Percentiles rank a stretch among this genome's conserved stretches.
phyloP scores from a whole-genome alignment of 2,329 filamentous ascomycete genomes.

The Pezicula carpinea region DNA sequence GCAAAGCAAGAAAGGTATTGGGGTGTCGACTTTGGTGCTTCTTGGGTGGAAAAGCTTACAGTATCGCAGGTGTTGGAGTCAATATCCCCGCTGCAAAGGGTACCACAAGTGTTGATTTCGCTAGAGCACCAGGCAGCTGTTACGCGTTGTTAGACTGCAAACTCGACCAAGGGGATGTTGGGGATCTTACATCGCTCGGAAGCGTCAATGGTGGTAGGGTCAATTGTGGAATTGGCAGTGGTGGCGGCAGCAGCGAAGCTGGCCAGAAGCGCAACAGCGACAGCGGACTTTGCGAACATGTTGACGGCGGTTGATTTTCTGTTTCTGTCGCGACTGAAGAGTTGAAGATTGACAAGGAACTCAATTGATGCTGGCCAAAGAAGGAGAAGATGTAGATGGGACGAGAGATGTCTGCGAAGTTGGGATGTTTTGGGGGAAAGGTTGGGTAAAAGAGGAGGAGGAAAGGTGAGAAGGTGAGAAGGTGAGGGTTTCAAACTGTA shows the following conservation, averaged over 20 bases:
- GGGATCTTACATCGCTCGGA: slow-evolving; percentile 18
- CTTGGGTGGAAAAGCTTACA: slow-evolving; percentile 37
- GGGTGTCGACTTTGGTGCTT: neutral
- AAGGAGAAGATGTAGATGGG: neutral
- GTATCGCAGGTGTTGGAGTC: slow-evolving; percentile 49
- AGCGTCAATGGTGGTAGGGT: slow-evolving; percentile 13
- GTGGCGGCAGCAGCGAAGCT: slow-evolving; percentile 19
- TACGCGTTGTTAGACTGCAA: slow-evolving; percentile 11
- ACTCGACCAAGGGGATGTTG: neutral
- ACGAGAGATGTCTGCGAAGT: neutral
- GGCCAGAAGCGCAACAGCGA: slow-evolving; percentile 23
- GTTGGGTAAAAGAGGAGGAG: neutral
- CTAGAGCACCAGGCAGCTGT: slow-evolving; percentile 52
- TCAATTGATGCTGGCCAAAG: neutral
- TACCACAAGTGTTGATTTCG: slow-evolving; percentile 54
- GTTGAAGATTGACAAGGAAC: neutral
- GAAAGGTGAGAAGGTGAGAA: neutral
- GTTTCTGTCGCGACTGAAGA: neutral
- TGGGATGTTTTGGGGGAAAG: slow-evolving; percentile 2
- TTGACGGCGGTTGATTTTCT: slow-evolving; percentile 7
- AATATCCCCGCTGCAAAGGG: slow-evolving; percentile 49
- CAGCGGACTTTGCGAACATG: slow-evolving; percentile 25
- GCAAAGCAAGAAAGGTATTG: too few species aligned
- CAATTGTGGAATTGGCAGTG: slow-evolving; percentile 21
- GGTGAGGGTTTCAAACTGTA: neutral